Conservation (phyloP, 768 basidiomycete genomes). For the Xerocomus potaroensis region DNA sequence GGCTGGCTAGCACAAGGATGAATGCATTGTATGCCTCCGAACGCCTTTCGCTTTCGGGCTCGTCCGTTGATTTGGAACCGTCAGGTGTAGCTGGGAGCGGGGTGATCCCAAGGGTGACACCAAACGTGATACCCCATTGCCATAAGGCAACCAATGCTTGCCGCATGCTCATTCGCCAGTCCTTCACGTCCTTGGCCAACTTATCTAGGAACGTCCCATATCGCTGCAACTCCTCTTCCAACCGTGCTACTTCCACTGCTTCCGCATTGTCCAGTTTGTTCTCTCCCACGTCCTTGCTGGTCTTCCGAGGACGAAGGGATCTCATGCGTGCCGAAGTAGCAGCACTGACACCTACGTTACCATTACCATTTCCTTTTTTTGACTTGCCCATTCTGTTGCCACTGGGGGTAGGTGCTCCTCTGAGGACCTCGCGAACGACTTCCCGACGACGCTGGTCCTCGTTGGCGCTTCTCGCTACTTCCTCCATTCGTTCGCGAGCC, state of each 20-base stretch:
- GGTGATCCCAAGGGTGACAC: slow-evolving; percentile 59
- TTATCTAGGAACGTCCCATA: slow-evolving; percentile 56
- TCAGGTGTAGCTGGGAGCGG: slow-evolving; percentile 30
- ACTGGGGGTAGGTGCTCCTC: slow-evolving; percentile 32
- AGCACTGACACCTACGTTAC: slow-evolving; percentile 43
- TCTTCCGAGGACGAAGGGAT: slow-evolving; percentile 52
- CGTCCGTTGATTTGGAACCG: slow-evolving; percentile 3
- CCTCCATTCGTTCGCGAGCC: slow-evolving; percentile 50
- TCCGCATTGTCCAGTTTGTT: slow-evolving; percentile 34
- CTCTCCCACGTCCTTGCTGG: slow-evolving; percentile 29
- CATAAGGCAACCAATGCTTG: slow-evolving; percentile 47
- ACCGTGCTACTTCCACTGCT: slow-evolving; percentile 48
- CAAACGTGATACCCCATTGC: slow-evolving; percentile 64
- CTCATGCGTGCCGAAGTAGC: slow-evolving; percentile 54
- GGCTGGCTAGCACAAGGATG: slow-evolving; percentile 49
- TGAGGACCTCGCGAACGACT: slow-evolving; percentile 72
- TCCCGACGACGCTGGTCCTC: slow-evolving; percentile 73
- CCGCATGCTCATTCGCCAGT: slow-evolving; percentile 56
- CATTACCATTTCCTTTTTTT: slow-evolving; percentile 35
- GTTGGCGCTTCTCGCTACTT: slow-evolving; percentile 71
- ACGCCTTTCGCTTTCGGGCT: slow-evolving; percentile 23
- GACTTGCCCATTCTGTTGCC: slow-evolving; percentile 38
- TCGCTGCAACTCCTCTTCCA: slow-evolving; percentile 54
- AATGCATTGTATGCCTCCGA: slow-evolving; percentile 74
- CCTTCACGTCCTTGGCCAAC: slow-evolving; percentile 57